Evolutionary conservation across 139 green algal species (phyloP), one percentile per base, ranked within the genome.

Genomic region (Chlorella sp.): DNA sequence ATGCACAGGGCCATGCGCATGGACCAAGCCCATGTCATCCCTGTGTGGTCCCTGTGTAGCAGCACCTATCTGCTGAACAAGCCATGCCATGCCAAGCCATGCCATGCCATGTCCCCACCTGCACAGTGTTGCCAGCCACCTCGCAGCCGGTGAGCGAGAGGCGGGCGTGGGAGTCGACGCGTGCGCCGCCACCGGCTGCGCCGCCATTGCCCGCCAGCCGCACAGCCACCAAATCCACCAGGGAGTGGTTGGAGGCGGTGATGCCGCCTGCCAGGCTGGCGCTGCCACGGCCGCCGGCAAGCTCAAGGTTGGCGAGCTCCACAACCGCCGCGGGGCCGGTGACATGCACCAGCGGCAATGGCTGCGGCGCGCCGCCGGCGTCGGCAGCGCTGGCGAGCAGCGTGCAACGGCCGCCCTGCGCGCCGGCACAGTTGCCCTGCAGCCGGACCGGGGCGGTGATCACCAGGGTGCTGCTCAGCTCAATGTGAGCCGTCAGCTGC

Each of bases 321-420:
- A 86, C 79, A n/a, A 86, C 30, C 3, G 85, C 85, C 24, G 77
- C 65, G 0, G 85, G 77, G 30, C 85, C 85, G 28, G 65, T 83
- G 48, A 76, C 41, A 32, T 86, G 85, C 8, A 89, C 43, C 38
- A 89, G 64, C 51, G 84, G 84, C 46, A 69, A 60, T 60, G 51
- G 56, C 46, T 20, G 46, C 8, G 2, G 46, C 28, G 20, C 22
- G 48, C 16, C 16, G 46, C 20, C 26, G 34, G 19, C 28, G 22
- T 6, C 8, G 22, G 48, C 67, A 1, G 40, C 28, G 28, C 34
- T 81, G 44, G 13, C 48, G 48, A 30, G 65, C 84, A 86, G 30
- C 73, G 65, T 60, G 51, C 51, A 60, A 24, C 16, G 11, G 14
- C 64, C 62, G 14, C 30, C 64, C 26, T 38, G 43, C 32, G 32